A percentile compares a stretch with the other conserved stretches of the same genome.
Conservation (phyloP, 2,329 filamentous ascomycete genomes). For the Emmonsiellopsis sp. region DNA sequence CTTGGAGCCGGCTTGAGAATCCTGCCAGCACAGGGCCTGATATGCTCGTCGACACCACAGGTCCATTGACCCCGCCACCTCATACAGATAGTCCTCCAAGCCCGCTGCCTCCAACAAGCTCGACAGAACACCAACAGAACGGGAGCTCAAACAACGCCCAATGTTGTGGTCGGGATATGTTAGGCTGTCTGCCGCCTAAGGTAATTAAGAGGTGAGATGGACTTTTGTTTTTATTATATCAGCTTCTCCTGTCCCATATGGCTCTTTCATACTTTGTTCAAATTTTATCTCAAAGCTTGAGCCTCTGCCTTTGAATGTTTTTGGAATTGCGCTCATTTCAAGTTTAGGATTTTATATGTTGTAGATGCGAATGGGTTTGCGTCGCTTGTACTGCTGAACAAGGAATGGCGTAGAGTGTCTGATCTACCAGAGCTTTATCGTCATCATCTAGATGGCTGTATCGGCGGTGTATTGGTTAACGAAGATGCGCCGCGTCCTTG, state of each 20-base stretch:
- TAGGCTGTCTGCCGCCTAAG: constrained; percentile 4
- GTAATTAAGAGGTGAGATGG: constrained; percentile 10
- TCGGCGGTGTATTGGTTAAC: constrained; percentile 19
- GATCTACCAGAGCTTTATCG: constrained; percentile 36
- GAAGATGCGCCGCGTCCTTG: constrained; percentile 24
- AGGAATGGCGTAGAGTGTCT: constrained; percentile 34
- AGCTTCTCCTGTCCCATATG: too few relatives aligned
- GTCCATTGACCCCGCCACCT: background rate
- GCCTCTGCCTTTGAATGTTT: background rate
- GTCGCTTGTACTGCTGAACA: constrained; percentile 36
- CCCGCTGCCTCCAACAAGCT: background rate
- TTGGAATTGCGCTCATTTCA: constrained; percentile 5
- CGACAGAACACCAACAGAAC: background rate
- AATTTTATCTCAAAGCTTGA: too few relatives aligned
- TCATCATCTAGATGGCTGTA: constrained; percentile 33
- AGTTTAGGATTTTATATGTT: constrained; percentile 35
- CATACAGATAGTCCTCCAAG: background rate
- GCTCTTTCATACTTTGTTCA: too few relatives aligned
- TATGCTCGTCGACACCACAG: background rate
- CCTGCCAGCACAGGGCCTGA: constrained; percentile 1
- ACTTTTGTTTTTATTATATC: background rate
- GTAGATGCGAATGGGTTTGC: constrained; percentile 40
- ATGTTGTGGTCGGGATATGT: background rate
- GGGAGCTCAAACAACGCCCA: background rate
- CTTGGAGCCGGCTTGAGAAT: constrained; percentile 6